These are phyloP conservation scores for Phylloporus sp. DNA, from an alignment of 768 basidiomycete genomes.

Conservation along the genomic window DNA sequence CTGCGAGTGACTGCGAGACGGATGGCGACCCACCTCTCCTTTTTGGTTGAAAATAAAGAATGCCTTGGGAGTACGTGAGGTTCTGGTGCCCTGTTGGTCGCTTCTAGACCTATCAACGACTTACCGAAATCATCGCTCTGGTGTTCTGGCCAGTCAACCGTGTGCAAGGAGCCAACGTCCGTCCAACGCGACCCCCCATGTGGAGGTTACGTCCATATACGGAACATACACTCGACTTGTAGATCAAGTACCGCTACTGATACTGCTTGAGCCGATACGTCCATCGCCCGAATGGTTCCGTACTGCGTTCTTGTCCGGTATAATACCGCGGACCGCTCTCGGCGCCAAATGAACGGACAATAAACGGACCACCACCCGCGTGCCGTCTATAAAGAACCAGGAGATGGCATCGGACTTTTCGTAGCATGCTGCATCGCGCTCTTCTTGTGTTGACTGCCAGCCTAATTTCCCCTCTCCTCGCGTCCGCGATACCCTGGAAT, in stretches of 20 bases:
- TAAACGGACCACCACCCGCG: too few relatives aligned
- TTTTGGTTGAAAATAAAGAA: slow-evolving; percentile 99
- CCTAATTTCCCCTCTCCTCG: slow-evolving; percentile 7
- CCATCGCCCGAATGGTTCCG: not conserved
- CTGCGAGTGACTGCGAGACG: not conserved
- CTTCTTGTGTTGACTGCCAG: slow-evolving; percentile 1
- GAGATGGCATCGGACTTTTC: not conserved
- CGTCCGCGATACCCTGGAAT: slow-evolving; percentile 41
- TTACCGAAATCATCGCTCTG: slow-evolving; percentile 45
- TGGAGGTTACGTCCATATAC: slow-evolving; percentile 4
- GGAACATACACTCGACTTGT: not conserved
- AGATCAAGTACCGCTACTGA: too few relatives aligned
- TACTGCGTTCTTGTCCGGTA: too few relatives aligned
- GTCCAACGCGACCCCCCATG: slow-evolving; percentile 4
- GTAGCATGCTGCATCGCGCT: slow-evolving; percentile 10
- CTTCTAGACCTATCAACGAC: slow-evolving; percentile 12
- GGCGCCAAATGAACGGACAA: too few relatives aligned
- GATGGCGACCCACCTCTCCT: slow-evolving; percentile 75
- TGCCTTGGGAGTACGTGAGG: slow-evolving; percentile 50
- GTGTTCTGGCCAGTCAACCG: slow-evolving; percentile 9
- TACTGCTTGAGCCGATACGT: not conserved
- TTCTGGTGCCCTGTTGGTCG: not conserved
- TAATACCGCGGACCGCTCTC: too few relatives aligned
- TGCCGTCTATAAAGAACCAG: slow-evolving; percentile 10
- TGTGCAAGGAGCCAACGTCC: not conserved